Evolutionary conservation across 257 asterid genomes (phyloP), one percentile per base, ranked within the genome.

Genomic region (Hygrophila difformis): DNA sequence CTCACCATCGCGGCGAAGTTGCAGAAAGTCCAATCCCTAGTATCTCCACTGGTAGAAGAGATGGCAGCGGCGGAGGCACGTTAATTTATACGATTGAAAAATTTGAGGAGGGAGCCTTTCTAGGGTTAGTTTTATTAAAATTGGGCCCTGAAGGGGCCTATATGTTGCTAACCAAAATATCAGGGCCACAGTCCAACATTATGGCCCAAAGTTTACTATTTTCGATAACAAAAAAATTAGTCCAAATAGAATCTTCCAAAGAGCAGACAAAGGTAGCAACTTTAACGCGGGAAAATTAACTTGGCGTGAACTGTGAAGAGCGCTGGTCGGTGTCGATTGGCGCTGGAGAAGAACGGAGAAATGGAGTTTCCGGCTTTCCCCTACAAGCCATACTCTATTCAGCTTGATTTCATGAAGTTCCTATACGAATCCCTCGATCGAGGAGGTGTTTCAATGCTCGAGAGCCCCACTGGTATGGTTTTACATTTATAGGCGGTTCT

Each of bases 371-470:
- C 93, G 9, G 94, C 87, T 34, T 87, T 87, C 49, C 98, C 98
- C 0, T 85, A 79, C 57, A 55, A 77, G 44, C 86, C 94, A 44
- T 89, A 89, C 62, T 54, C 94, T 5, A 85, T 89, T 61, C 98
- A 89, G 70, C 70, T 82, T 9, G 98, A 80, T 82, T 91, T 86
- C 74, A 86, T 91, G 98, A 82, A 69, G 21, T 77, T 81, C 36
- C 78, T 91, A 9, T 82, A 89, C 56, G 57, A 72, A 60, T 86
- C 98, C 10, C 94, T 89, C 40, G 71, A 79, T 21, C 66, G 78
- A 64, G 98, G 98, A 19, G 98, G 98, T 3, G 68, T 89, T 53
- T 73, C 94, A 12, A 89, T 89, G 93, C 96, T 89, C 51, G 96
- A 89, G 71, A 85, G 96, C 72, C 98, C 98, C 54, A 89, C 98